Conservation (phyloP, 805 yeast genomes). For the Myxozyma kluyveri region DNA sequence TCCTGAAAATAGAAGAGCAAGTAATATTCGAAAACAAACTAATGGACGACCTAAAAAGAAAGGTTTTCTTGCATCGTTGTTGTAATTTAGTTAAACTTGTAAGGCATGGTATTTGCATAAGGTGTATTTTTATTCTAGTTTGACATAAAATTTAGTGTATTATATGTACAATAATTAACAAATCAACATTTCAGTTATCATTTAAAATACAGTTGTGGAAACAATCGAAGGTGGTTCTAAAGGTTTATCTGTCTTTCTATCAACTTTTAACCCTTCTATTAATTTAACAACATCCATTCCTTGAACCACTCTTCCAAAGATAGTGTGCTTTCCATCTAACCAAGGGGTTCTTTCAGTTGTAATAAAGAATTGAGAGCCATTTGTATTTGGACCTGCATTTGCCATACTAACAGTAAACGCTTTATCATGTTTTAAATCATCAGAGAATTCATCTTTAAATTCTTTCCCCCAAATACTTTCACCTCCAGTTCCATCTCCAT, state of each 20-base stretch:
- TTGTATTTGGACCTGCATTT: constrained; percentile 57
- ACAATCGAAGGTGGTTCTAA: constrained; percentile 36
- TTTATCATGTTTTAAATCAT: constrained; percentile 47
- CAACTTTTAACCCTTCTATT: constrained; percentile 49
- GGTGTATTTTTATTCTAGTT: not conserved
- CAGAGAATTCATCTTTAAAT: constrained; percentile 51
- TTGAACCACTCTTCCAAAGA: constrained; percentile 51
- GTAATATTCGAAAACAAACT: constrained; percentile 1
- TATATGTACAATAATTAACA: not conserved
- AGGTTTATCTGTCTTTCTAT: constrained; percentile 48
- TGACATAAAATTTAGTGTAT: not conserved
- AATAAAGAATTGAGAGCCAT: constrained; percentile 60
- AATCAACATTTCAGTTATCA: not conserved
- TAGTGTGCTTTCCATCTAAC: constrained; percentile 58
- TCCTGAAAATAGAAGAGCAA: constrained; percentile 21
- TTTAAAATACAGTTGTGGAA: constrained; percentile 16
- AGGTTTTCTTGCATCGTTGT: constrained; percentile 6
- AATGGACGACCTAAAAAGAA: constrained; percentile 8
- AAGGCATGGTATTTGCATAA: not conserved
- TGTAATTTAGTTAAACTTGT: constrained; percentile 2
- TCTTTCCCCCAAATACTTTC: constrained; percentile 40
- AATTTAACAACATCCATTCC: constrained; percentile 52
- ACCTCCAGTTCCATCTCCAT: constrained; percentile 45
- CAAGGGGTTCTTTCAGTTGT: constrained; percentile 54
- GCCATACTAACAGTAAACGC: constrained; percentile 63